Evolutionary conservation across 2,329 filamentous ascomycete genomes (phyloP), one percentile per base, ranked within the genome.

Genomic region (Hymenoscyphus fructigenus): DNA sequence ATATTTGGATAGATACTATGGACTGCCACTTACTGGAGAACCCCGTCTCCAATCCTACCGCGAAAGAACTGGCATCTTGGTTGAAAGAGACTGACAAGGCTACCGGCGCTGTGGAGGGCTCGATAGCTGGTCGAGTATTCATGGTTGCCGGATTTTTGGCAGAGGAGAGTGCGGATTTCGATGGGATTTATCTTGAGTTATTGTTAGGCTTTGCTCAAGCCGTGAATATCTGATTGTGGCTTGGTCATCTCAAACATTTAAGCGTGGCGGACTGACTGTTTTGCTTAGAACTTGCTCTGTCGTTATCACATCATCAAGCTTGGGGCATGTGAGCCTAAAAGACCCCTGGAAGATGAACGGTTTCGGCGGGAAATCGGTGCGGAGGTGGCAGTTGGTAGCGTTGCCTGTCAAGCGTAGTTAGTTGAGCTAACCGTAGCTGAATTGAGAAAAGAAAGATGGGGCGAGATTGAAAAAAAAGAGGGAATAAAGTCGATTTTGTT

Each of bases 41-140:
- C 32, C 94, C 94, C 12, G 88, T 88, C 74, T 96, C 91, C 9
- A 97, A 82, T 9, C 92, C 95, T 34, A 96, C 91, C 29, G 92
- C 86, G 78, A 98, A 98, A 74, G 90, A 93, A 71, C 87, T 93
- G 69, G 86, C 86, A 76, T 95, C 91, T 73, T 87, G 84, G 75
- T 97, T 98, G 81, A 97, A 97, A 9, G 91, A 87, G 57, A 90
- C 87, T 15, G 92, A 96, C 44, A 97, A 84, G 12, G 93, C 93
- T 66, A 88, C 85, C 4, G 91, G 89, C 62, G 88, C 87, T 55
- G 84, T 84, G 20, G 91, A 88, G 60, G 88, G 87, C 80, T 96
- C 92, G 74, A 98, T 92, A 64, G 91, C 87, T 61, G 90, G 91
- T 65, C 94, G 86, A 55, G 93, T 96, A 77, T 98, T 95, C 95